These are phyloP conservation scores for Vitis rotundifolia DNA, from an alignment of 164 flowering plant genomes.

Conservation along the genomic window DNA sequence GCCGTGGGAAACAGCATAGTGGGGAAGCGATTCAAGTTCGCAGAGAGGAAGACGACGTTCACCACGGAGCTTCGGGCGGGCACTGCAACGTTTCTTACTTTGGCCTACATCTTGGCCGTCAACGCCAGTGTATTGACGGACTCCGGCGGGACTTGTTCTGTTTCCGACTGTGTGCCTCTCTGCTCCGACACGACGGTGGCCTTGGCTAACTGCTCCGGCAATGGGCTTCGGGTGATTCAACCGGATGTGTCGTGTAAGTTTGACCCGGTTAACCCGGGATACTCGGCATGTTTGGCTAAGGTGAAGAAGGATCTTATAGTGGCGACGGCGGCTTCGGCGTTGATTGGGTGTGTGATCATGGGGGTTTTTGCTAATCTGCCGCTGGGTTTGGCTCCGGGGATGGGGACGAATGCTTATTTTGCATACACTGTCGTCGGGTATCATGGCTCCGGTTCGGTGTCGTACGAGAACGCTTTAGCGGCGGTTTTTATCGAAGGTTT, in stretches of 20 bases:
- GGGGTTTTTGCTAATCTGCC: conserved; percentile 84
- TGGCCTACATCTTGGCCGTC: conserved; percentile 96
- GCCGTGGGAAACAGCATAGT: conserved; percentile 44
- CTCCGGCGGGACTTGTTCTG: conserved; percentile 84
- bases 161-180: conserved; percentile 66
- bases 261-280: conserved; percentile 79
- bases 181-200: conserved; percentile 50
- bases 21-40: conserved; percentile 70
- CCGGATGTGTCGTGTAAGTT: conserved; percentile 71
- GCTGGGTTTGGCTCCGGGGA: conserved; percentile 82
- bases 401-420: conserved; percentile 92
- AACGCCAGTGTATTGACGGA: conserved; percentile 87
- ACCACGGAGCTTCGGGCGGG: conserved; percentile 95
- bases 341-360: conserved; percentile 81
- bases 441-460: conserved; percentile 76
- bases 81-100: conserved; percentile 88
- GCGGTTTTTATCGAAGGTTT: conserved; percentile 83
- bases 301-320: conserved; percentile 69
- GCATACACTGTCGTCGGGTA: conserved; percentile 93
- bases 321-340: conserved; percentile 74
- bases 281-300: conserved; percentile 54
- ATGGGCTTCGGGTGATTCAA: conserved; percentile 31
- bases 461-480: conserved; percentile 63
- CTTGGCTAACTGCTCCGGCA: conserved; percentile 37
- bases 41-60: conserved; percentile 62